Evolutionary conservation across 1,284 basidiomycete species (phyloP).

Genomic region (Pseudozyma pruni): DNA sequence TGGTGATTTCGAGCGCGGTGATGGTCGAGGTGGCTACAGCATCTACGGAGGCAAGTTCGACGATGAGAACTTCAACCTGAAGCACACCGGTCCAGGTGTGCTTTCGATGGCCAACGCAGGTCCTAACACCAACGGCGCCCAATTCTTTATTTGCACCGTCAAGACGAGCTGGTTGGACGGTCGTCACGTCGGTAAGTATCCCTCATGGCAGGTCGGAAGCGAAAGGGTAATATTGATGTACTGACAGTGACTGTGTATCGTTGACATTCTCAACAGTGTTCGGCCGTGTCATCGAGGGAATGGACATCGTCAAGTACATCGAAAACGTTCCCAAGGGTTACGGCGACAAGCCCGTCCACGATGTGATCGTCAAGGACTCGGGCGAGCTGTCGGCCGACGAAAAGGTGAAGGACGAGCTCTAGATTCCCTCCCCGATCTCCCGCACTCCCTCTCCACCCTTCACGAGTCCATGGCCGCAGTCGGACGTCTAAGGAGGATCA

Average conservation of each 20-base stretch:
- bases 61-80: conserved; percentile 62
- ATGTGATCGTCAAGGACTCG: conserved; percentile 57
- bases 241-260: conserved; percentile 69
- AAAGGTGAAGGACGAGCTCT: conserved; percentile 63
- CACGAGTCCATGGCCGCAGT: too few species aligned
- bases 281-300: conserved; percentile 60
- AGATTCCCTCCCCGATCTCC: conserved; percentile 8
- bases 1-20: conserved; percentile 66
- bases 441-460: not conserved
- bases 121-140: conserved; percentile 70
- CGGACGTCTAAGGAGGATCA: too few species aligned
- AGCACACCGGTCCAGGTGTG: conserved; percentile 61
- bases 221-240: conserved; percentile 61
- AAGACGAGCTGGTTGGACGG: conserved; percentile 63
- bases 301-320: conserved; percentile 62
- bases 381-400: conserved; percentile 51
- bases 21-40: conserved; percentile 65
- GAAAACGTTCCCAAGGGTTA: conserved; percentile 59
- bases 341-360: conserved; percentile 56
- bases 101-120: conserved; percentile 63
- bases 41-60: conserved; percentile 63
- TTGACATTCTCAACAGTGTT: conserved; percentile 53
- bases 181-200: conserved; percentile 53
- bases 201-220: too few species aligned
- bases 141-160: conserved; percentile 67